Evolutionary conservation across 1,284 basidiomycete genomes (phyloP), one percentile per base, ranked within the genome.

Genomic region (Papiliotrema terrestris): DNA sequence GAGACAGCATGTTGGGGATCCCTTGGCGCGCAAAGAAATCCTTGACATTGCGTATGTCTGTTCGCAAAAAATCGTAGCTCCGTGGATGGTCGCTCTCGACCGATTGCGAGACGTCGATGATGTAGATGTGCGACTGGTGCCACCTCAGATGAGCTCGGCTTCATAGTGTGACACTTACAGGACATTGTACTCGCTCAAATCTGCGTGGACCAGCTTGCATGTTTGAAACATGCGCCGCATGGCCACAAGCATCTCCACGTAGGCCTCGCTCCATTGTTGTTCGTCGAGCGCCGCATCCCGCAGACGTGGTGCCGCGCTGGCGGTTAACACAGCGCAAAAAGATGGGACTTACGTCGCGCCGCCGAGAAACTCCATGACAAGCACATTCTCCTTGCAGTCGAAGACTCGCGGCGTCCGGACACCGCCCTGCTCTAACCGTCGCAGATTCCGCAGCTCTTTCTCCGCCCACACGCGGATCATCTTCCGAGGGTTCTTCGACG

Each of bases 401-500:
- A 96, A 74, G 1, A 93, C 90, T 46, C 88, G 85, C 0, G 96
- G 96, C 60, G 89, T 91, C 26, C 84, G 81, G 46, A 99, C 83
- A 0, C 89, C 93, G 8, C 91, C 91, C 25, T 85, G 78, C 9
- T 84, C 81, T 45, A 99, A 79, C 11, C 96, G 83, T 69, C 89
- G 88, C 59, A 99, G 78, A 70, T 99, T 99, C 19, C 96, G 84
- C 85, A 97, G 88, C 75, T 99, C 96, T 78, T 99, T 99, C 76
- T 98, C 96, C 0, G 96, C 96, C 96, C 96, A 99, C 8, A 98
- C 79, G 13, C 91, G 84, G 17, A 99, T 95, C 95, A 99, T 98
- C 78, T 99, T 99, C 39, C 96, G 85, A 9, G 96, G 95, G 71
- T 98, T 99, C 62, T 85, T 86, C 17, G 72, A 72, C 49, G 87